A percentile compares a stretch with the other conserved stretches of the same genome.
Evolutionary conservation across 164 flowering plant genomes (phyloP).

Genomic region (Platanus orientalis): DNA sequence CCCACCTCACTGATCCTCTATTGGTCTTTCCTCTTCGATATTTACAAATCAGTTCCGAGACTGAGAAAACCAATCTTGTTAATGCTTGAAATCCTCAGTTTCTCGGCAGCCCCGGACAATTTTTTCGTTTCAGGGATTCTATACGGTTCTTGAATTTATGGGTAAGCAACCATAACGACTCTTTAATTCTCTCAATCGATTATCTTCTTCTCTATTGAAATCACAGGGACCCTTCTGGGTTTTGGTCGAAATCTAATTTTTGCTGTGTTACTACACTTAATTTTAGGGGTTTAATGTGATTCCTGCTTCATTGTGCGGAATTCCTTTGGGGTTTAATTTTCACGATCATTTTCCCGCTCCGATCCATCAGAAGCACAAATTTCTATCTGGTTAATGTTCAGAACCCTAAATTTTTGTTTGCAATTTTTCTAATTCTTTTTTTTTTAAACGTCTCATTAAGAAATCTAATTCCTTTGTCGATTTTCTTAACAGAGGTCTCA

Average conservation of each 20-base stretch:
- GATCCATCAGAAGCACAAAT: neutral
- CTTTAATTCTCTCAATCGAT: neutral
- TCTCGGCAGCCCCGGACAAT: neutral
- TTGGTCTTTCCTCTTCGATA: neutral
- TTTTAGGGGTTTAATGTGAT: conserved; percentile 7
- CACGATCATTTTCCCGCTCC: neutral
- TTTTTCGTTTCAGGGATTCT: neutral
- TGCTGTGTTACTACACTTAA: neutral
- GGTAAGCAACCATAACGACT: neutral
- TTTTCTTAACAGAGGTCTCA: neutral
- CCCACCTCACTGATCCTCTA: neutral
- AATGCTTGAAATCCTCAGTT: neutral
- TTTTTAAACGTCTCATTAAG: neutral
- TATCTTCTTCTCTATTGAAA: neutral
- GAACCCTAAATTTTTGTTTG: neutral
- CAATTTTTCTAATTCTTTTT: conserved; percentile 1
- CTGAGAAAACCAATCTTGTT: too few species aligned
- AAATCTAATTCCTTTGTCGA: neutral
- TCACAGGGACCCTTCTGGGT: neutral
- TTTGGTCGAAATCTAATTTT: neutral
- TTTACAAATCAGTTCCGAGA: neutral
- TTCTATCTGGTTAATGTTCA: conserved; percentile 2
- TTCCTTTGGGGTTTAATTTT: neutral
- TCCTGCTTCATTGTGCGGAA: neutral
- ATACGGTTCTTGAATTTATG: neutral